phyloP scores from a whole-genome alignment of 208 protist genomes.

The Novymonas esmeraldas region DNA sequence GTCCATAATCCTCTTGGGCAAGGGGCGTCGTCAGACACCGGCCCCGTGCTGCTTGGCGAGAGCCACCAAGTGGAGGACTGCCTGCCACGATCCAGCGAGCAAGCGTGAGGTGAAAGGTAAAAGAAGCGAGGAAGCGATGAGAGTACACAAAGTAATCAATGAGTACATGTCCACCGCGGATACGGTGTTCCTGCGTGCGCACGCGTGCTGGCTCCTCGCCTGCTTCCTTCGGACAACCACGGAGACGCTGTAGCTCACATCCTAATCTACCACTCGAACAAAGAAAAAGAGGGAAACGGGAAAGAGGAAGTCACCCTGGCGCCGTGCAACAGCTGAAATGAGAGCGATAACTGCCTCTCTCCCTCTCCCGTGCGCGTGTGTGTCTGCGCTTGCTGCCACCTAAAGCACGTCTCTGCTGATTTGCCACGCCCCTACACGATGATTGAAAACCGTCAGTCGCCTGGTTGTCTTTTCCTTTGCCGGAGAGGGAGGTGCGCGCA shows the following conservation, averaged over 20 bases:
- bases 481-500: no score
- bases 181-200: background rate
- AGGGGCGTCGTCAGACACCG: no score
- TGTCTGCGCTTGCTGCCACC: no score
- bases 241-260: background rate
- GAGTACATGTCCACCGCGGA: background rate
- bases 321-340: background rate
- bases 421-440: background rate
- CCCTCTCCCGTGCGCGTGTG: no score
- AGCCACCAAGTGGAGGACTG: no score
- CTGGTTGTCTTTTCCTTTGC: background rate
- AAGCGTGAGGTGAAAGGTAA: background rate
- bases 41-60: no score
- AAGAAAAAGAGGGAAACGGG: slow-evolving; percentile 8
- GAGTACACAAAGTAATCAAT: slow-evolving; percentile 4
- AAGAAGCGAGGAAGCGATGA: no score
- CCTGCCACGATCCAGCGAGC: background rate
- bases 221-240: background rate
- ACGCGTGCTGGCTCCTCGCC: background rate
- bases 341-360: background rate
- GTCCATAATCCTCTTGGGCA: no score
- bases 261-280: slow-evolving; percentile 2
- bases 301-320: slow-evolving; percentile 13
- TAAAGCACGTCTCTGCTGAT: background rate
- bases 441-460: background rate